Base-by-base conservation (phyloP, 2,329 filamentous ascomycete species). In the Neofusicoccum umdonicola region DNA sequence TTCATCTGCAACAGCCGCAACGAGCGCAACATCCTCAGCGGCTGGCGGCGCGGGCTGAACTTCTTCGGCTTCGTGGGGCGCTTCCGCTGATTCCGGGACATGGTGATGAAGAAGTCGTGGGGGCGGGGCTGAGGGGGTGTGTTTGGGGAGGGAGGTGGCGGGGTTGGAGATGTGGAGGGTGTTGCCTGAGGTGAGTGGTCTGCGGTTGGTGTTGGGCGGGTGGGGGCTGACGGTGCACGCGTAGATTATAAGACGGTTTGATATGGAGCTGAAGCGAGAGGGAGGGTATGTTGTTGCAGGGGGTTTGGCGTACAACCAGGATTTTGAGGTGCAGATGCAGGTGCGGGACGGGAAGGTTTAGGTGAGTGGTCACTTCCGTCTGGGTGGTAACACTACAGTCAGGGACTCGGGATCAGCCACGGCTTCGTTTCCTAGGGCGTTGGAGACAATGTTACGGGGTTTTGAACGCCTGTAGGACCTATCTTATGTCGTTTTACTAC, bases 1-100 rank as follows among this genome's bases (percentile, higher is more conserved):
- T 77, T 77, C 60, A 74, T 80, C 13, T 63, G 71, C 66, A 77
- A 78, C 51, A 72, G 75, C n/a, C n/a, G n/a, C n/a, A n/a, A n/a
- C n/a, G n/a, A n/a, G n/a, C n/a, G n/a, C n/a, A n/a, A n/a, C n/a
- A n/a, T n/a, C n/a, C n/a, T n/a, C n/a, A 62, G 57, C 11, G 76
- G 75, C 54, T 80, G 76, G 74, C 74, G 77, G n/a, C 69, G 74
- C 13, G 74, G 75, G 0, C 70, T 79, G 4, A 66, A 71, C 44
- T 74, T 78, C 62, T 79, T 79, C 52, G 77, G 77, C 13, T 74
- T 79, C 45, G 70, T 72, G 1, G 70, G 68, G 0, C 71, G 78
- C 2, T 60, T 60, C 56, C 56, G 56, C 41, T 60, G 56, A 41
- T 60, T 60, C 56, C 56, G 56, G 78, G 71, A 58, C 69, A 76